These are phyloP conservation scores for Scheffersomyces stambukii DNA, from an alignment of 1,139 yeast species.

Conservation along the genomic window DNA sequence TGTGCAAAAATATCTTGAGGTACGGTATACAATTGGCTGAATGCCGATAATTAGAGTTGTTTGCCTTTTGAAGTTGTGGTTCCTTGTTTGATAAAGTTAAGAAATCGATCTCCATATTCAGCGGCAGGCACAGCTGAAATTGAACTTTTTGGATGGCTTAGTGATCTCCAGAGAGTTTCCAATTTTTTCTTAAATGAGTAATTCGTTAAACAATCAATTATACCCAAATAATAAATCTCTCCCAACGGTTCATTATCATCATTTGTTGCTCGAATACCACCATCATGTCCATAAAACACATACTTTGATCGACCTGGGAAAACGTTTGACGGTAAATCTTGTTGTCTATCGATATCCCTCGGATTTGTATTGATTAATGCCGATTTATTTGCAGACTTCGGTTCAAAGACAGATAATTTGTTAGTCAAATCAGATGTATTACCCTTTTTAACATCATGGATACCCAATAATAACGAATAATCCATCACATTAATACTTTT, in stretches of 20 bases:
- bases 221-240: slow-evolving; percentile 84
- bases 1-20: no score
- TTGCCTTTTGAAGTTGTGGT: slow-evolving; percentile 13
- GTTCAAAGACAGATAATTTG: slow-evolving; percentile 46
- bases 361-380: slow-evolving; percentile 49
- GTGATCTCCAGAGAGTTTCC: slow-evolving; percentile 83
- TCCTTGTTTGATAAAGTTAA: slow-evolving; percentile 57
- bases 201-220: slow-evolving; percentile 89
- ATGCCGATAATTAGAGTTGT: no score
- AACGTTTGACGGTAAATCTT: slow-evolving; percentile 44
- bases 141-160: slow-evolving; percentile 63
- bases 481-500: slow-evolving; percentile 87
- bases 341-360: slow-evolving; percentile 34
- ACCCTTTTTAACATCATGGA: slow-evolving; percentile 69
- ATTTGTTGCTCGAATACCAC: slow-evolving; percentile 80
- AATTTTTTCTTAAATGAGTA: slow-evolving; percentile 72
- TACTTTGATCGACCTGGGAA: slow-evolving; percentile 49
- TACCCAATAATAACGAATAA: slow-evolving; percentile 82
- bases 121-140: slow-evolving; percentile 87
- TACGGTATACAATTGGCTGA: no score
- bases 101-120: slow-evolving; percentile 87
- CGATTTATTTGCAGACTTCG: slow-evolving; percentile 35
- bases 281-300: slow-evolving; percentile 75
- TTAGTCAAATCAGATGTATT: slow-evolving; percentile 37
- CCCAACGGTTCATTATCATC: slow-evolving; percentile 57